Evolutionary conservation across 768 basidiomycete genomes (phyloP), one percentile per base, ranked within the genome.

Genomic region (Butyriboletus loyo): DNA sequence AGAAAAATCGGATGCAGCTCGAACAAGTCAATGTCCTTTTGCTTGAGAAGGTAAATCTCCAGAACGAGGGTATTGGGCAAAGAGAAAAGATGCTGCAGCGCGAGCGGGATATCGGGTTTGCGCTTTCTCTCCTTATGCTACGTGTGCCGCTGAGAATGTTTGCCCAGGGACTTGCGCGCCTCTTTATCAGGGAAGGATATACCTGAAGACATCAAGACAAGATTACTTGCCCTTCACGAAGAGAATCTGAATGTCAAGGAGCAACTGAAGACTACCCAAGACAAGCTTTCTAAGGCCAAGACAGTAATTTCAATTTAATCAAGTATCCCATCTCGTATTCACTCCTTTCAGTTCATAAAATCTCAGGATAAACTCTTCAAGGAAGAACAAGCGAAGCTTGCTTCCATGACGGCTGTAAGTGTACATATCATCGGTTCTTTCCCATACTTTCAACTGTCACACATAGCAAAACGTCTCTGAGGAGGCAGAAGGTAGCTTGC

Each of bases 1-100:
- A 94, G 58, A 95, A 92, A 79, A 91, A 86, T 66, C 78, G 84
- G 61, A 89, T 92, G 87, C 93, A 96, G 62, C 79, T 94, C 21
- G 91, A 95, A 69, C 90, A 92, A 65, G 81, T 94, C 60, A 90
- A 91, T 63, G 78, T 66, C 6, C 76, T 98, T n/a, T 72, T 98
- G 0, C 72, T 96, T 25, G 95, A 98, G 67, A 98, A 98, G 72
- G 87, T 97, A 50, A 89, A 79, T 55, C 72, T 96, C 35, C 96
- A 97, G 68, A 86, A 84, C 61, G 90, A 93, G 43, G 87, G 89
- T n/a, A 92, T 98, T 56, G 85, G 85, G 14, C 88, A 94, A 60
- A 76, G 94, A 46, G 96, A 97, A 65, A 83, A 75, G 65, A 84
- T 92, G 82, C 74, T 98, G 34, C 86, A 89, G 63, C 80, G 91